Percentiles rank a stretch among this genome's conserved stretches.
These are phyloP conservation scores for Eleusine coracana DNA, from an alignment of 176 grass and related monocot genomes.

Conservation along the genomic window DNA sequence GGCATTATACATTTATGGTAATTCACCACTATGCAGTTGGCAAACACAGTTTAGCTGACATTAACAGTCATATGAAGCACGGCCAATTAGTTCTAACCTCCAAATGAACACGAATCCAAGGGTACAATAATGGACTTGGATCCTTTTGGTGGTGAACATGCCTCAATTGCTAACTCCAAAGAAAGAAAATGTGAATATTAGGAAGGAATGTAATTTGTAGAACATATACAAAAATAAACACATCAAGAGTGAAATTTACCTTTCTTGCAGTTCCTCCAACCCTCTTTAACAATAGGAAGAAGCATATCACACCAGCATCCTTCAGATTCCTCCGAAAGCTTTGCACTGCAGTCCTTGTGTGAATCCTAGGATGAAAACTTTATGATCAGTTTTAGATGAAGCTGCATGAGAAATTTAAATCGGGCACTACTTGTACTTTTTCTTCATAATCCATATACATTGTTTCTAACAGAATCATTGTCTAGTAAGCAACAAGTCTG, in stretches of 20 bases:
- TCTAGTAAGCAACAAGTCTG: slow-evolving; percentile 10
- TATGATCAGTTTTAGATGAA: slow-evolving; percentile 24
- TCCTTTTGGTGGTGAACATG: slow-evolving; percentile 85
- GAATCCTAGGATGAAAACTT: slow-evolving; percentile 63
- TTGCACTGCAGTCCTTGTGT: slow-evolving; percentile 64
- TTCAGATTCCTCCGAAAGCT: slow-evolving; percentile 69
- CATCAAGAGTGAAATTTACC: slow-evolving; percentile 49
- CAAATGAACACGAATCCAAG: slow-evolving; percentile 43
- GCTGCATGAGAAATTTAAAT: slow-evolving; percentile 7
- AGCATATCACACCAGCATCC: slow-evolving; percentile 91
- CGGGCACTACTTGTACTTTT: not conserved
- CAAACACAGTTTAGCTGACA: not conserved
- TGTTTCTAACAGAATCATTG: not conserved
- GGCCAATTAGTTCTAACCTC: slow-evolving; percentile 59
- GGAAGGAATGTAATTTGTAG: slow-evolving; percentile 21
- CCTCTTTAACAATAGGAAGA: slow-evolving; percentile 75
- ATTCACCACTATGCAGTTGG: not conserved
- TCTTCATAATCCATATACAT: not conserved
- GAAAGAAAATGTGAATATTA: slow-evolving; percentile 43
- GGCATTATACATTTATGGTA: not conserved
- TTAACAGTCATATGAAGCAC: not conserved
- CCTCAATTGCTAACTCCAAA: slow-evolving; percentile 85
- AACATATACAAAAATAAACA: not conserved
- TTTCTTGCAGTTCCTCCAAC: slow-evolving; percentile 93
- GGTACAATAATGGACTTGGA: slow-evolving; percentile 79